These are phyloP conservation scores for Acmispon strigosus DNA, from an alignment of 306 rosid species.

Conservation along the genomic window DNA sequence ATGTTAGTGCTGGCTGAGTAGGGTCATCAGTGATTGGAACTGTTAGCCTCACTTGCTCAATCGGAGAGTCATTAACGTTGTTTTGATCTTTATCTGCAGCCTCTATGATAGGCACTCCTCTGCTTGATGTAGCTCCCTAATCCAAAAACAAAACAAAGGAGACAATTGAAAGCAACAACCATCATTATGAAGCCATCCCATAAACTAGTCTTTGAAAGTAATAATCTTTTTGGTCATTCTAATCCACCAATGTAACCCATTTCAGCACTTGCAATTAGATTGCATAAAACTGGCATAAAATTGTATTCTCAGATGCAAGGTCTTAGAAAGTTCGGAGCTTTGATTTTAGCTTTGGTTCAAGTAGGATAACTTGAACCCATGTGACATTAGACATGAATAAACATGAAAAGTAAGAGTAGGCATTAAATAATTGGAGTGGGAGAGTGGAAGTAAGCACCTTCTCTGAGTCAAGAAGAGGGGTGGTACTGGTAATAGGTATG, in stretches of 20 bases:
- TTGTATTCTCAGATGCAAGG: neutral
- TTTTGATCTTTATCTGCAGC: neutral
- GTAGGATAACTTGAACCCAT: too few relatives aligned
- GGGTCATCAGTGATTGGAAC: constrained; percentile 71
- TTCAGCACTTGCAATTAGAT: neutral
- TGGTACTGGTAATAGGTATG: constrained; percentile 31
- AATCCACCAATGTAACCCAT: neutral
- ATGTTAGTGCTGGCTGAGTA: constrained; percentile 53
- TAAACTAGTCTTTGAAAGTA: neutral
- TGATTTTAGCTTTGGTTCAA: neutral
- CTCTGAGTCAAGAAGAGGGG: constrained; percentile 60
- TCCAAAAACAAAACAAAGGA: neutral
- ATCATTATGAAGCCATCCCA: neutral
- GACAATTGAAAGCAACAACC: neutral
- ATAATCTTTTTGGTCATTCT: neutral
- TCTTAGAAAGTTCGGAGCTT: neutral
- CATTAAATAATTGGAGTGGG: neutral
- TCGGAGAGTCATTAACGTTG: constrained; percentile 40
- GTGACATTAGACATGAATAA: neutral
- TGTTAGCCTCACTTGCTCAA: constrained; percentile 72
- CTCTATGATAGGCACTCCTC: constrained; percentile 30
- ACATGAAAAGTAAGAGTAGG: neutral
- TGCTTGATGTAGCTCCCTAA: constrained; percentile 62
- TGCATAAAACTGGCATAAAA: neutral
- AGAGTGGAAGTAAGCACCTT: constrained; percentile 34